Conservation (phyloP, 2,329 filamentous ascomycete species). For the Ramularia endophylla region DNA sequence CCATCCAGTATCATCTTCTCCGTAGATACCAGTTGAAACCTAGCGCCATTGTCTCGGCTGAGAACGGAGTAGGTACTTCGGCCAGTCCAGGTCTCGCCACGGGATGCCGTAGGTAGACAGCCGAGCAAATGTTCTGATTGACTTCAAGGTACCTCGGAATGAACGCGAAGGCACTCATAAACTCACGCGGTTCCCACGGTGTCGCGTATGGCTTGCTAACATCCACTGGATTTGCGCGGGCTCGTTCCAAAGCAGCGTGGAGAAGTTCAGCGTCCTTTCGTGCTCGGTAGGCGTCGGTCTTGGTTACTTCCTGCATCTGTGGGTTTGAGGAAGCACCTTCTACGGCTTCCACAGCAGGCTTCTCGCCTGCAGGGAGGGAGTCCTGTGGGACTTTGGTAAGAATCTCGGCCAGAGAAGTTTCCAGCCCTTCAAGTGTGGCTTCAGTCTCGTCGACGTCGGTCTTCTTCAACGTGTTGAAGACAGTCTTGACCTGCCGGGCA, state of each 20-base stretch:
- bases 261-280: slow-evolving; percentile 55
- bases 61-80: slow-evolving; percentile 73
- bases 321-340: slow-evolving; percentile 19
- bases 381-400: slow-evolving; percentile 43
- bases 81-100: slow-evolving; percentile 75
- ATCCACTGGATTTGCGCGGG: slow-evolving; percentile 72
- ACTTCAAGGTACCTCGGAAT: slow-evolving; percentile 95
- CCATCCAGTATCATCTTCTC: slow-evolving; percentile 55
- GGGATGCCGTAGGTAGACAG: slow-evolving; percentile 90
- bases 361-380: slow-evolving; percentile 13
- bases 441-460: slow-evolving; percentile 16
- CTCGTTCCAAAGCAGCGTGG: slow-evolving; percentile 52
- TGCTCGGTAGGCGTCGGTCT: slow-evolving; percentile 42
- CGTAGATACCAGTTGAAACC: slow-evolving; percentile 94
- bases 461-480: slow-evolving; percentile 50
- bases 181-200: slow-evolving; percentile 81
- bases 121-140: slow-evolving; percentile 93
- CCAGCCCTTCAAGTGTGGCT: slow-evolving; percentile 29
- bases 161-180: slow-evolving; percentile 88
- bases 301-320: slow-evolving; percentile 28
- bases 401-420: slow-evolving; percentile 30
- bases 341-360: slow-evolving; percentile 19
- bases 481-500: slow-evolving; percentile 56
- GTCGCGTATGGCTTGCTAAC: slow-evolving; percentile 76
- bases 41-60: slow-evolving; percentile 62